A percentile compares a stretch with the other conserved stretches of the same genome.
Conservation (phyloP, 2,329 filamentous ascomycete species). For the Pleoardoris graminearum region DNA sequence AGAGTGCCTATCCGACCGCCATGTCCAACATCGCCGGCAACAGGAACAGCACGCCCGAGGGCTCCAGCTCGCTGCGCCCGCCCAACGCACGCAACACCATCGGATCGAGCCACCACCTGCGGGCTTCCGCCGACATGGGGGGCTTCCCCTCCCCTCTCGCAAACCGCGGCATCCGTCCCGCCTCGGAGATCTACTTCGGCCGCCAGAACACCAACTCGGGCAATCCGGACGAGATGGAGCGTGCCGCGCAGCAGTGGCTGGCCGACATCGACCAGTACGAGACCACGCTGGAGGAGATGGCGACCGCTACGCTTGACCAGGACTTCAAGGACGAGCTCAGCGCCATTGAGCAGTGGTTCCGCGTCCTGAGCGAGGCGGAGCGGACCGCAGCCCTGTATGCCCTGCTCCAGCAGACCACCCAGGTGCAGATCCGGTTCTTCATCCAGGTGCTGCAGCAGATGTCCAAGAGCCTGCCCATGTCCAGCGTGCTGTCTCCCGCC, state of each 20-base stretch:
- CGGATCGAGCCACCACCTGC: constrained; percentile 80
- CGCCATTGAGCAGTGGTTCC: constrained; percentile 99
- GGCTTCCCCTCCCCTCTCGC: constrained; percentile 73
- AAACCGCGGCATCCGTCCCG: constrained; percentile 81
- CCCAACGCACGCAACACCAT: constrained; percentile 72
- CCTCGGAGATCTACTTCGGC: constrained; percentile 90
- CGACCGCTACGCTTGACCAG: constrained; percentile 95
- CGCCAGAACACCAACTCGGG: constrained; percentile 69
- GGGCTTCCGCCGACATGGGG: constrained; percentile 95
- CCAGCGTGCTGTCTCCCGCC: constrained; percentile 87
- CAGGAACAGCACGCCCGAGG: constrained; percentile 96
- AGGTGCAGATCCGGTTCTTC: constrained; percentile 98
- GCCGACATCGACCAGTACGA: constrained; percentile 99
- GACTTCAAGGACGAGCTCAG: constrained; percentile 99
- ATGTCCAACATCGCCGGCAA: constrained; percentile 64
- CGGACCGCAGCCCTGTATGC: constrained; percentile 94
- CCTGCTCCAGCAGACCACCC: constrained; percentile 94
- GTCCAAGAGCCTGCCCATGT: constrained; percentile 98
- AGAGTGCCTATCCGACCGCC: constrained; percentile 15
- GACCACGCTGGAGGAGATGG: constrained; percentile 98
- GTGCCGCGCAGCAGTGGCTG: constrained; percentile 97
- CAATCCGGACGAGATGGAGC: constrained; percentile 83
- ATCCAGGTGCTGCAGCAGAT: constrained; percentile 98
- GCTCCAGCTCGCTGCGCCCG: constrained; percentile 79
- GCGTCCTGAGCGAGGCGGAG: constrained; percentile 94